Base-by-base conservation (phyloP, 139 green algal genomes). In the Chlamydomonas sphaeroides region DNA sequence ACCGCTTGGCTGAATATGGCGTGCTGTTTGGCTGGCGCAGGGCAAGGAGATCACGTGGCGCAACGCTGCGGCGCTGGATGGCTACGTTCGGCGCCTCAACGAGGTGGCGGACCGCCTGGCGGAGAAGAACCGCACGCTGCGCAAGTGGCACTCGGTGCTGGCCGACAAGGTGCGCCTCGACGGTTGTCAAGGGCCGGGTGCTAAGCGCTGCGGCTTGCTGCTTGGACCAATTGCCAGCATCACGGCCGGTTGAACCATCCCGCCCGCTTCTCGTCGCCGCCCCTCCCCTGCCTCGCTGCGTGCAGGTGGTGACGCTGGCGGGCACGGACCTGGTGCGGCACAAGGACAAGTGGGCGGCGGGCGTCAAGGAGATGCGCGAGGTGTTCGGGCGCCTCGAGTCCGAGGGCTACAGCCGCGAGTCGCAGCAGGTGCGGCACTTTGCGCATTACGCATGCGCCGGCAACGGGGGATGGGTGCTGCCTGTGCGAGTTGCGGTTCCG, bases 31-130 rank as follows among this genome's bases (percentile, higher is more conserved):
- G n/a, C n/a, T n/a, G n/a, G n/a, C n/a, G n/a, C 84, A 92, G 79
- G 92, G 93, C 62, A 89, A 91, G 59, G 85, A 93, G 45, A 94
- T 97, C 84, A 96, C 93, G 0, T 97, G 94, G 94, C 83, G 85
- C 72, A 96, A 93, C 63, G 85, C 88, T 15, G 87, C 80, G 10
- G 91, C 93, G 2, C 85, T 97, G 67, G 93, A 97, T 38, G 89
- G 86, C 28, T 97, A 97, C 80, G 89, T 96, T 21, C 77, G 74
- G 3, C 88, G 89, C 5, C 88, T 92, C 35, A 92, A 87, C 51
- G 88, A 84, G 39, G 88, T 90, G 41, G 85, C 87, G 26, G 90
- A 93, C 63, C 75, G 81, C 3, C 74, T 93, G n/a, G 90, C 90
- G 0, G 86, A 89, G 51, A 85, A 84, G 59, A 93, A 91, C 81